Evolutionary conservation across 768 basidiomycete genomes (phyloP), one percentile per base, ranked within the genome.

Genomic region (Psilocybe cubensis): DNA sequence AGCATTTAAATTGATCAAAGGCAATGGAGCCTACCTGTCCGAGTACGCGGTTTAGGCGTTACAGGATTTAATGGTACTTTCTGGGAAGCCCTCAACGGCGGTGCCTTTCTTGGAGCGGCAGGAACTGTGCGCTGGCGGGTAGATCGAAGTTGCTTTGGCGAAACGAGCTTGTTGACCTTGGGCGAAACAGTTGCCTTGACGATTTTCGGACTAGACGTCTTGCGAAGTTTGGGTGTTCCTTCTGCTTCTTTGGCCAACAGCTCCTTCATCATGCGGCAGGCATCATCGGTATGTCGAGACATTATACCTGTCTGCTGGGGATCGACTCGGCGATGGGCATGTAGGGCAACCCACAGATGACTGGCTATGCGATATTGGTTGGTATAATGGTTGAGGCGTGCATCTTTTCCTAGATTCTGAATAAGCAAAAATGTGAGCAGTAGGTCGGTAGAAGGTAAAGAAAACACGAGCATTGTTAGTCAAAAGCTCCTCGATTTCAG

Each of bases 341-440:
- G 86, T 18, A 95, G 72, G 0, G 87, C 85, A 43, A 84, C 72
- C 86, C 88, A 90, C 23, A 95, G 76, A 63, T 89, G 83, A 0
- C 80, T 75, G 1, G 79, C 71, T 1, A 83, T 78, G 25, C 74
- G 78, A 63, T 87, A 85, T 64, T 89, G 84, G 6, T 62, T 52
- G 24, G 66, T 63, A 49, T 74, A 79, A 11, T 58, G 58, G 3
- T 68, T 66, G 18, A 82, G 66, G 0, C 56, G 64, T 1, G 44
- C 47, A 58, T 83, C 82, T 31, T 70, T 64, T 0, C 70, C 74
- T 6, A 77, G 59, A 29, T 64, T 52, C 80, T 81, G 51, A 20
- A 47, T 24, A 49, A 29, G 6, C 14, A 28, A 11, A 25, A 43
- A 25, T 48, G n/a, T 11, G 12, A 17, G 42, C 8, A 3, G 27